Conservation (phyloP, 2,329 filamentous ascomycete species). For the Aspergillus sojae region DNA sequence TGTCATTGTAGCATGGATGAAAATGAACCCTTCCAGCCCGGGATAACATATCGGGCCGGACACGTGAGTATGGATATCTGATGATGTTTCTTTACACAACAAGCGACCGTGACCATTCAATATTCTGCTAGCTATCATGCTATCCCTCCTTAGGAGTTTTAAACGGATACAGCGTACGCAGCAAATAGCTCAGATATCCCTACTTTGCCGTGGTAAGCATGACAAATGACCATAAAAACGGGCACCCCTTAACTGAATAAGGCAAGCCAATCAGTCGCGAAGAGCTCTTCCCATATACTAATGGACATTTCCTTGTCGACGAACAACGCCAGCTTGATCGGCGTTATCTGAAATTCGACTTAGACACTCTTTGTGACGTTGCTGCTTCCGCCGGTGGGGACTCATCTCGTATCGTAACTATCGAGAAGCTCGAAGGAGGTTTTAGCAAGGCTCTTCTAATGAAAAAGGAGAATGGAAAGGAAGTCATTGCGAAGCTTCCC, state of each 20-base stretch:
- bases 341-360: slow-evolving; percentile 27
- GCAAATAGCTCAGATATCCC: slow-evolving; percentile 4
- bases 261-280: slow-evolving; percentile 24
- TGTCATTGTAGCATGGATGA: neutral
- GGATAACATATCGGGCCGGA: neutral
- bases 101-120: neutral
- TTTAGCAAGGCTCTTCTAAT: slow-evolving; percentile 38
- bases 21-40: neutral
- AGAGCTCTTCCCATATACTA: slow-evolving; percentile 32
- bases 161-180: neutral
- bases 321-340: slow-evolving; percentile 26
- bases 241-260: slow-evolving; percentile 7
- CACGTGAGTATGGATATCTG: neutral
- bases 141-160: neutral
- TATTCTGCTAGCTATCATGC: neutral
- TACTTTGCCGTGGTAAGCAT: neutral
- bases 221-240: neutral
- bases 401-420: slow-evolving; percentile 14
- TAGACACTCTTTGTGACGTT: slow-evolving; percentile 27
- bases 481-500: slow-evolving; percentile 37
- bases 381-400: slow-evolving; percentile 16
- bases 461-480: slow-evolving; percentile 28
- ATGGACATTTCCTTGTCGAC: slow-evolving; percentile 31
- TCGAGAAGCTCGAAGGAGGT: slow-evolving; percentile 25
- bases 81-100: neutral